phyloP scores from a whole-genome alignment of 768 basidiomycete species.

The Suillus discolor region DNA sequence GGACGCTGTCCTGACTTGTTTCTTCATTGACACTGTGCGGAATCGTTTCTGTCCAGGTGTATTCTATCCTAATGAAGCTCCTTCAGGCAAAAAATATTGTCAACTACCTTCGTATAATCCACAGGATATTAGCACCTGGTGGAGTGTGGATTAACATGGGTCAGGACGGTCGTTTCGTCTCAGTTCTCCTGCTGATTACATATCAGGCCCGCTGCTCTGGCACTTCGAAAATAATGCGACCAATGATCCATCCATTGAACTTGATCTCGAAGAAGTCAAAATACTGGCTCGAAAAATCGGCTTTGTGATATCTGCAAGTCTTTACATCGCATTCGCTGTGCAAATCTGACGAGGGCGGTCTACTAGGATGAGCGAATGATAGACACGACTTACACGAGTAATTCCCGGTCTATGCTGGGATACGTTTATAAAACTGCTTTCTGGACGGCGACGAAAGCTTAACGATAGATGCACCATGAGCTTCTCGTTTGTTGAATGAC shows the following conservation, averaged over 20 bases:
- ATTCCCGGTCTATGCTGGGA: constrained; percentile 76
- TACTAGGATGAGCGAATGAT: constrained; percentile 77
- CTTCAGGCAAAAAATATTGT: constrained; percentile 87
- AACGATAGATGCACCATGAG: background rate
- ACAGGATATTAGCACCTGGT: constrained; percentile 77
- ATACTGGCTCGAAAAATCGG: constrained; percentile 70
- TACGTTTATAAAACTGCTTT: constrained; percentile 86
- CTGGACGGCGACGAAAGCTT: constrained; percentile 69
- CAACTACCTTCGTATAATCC: constrained; percentile 86
- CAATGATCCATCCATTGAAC: constrained; percentile 82
- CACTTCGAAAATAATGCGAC: constrained; percentile 91
- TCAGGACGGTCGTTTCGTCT: constrained; percentile 28
- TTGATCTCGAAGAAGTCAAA: constrained; percentile 90
- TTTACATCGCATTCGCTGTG: background rate
- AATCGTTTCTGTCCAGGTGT: background rate
- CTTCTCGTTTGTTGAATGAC: constrained; percentile 2
- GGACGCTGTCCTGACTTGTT: constrained; percentile 92
- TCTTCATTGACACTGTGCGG: constrained; percentile 93
- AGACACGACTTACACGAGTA: constrained; percentile 85
- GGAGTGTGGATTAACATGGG: constrained; percentile 94
- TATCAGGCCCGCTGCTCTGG: constrained; percentile 88
- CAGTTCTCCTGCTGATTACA: background rate
- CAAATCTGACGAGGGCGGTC: background rate
- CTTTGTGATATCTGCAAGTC: constrained; percentile 76
- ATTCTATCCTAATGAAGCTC: background rate